Evolutionary conservation across 805 yeast genomes (phyloP).

Genomic region (Lipomyces yamadae): DNA sequence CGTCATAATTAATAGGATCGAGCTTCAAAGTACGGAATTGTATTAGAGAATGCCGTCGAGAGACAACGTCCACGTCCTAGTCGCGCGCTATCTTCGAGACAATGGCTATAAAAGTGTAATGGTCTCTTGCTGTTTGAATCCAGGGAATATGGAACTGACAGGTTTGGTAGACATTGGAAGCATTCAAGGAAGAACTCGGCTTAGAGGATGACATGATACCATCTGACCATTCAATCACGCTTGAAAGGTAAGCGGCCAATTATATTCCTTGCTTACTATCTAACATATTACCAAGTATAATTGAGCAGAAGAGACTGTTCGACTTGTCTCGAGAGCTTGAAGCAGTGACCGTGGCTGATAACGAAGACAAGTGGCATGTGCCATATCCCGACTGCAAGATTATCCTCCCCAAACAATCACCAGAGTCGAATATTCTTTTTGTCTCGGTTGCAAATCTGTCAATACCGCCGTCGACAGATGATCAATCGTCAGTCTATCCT

Average conservation of each 20-base stretch:
- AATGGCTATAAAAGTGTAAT: slow-evolving; percentile 29
- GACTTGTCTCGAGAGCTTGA: slow-evolving; percentile 30
- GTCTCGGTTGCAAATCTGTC: slow-evolving; percentile 32
- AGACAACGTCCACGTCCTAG: slow-evolving; percentile 38
- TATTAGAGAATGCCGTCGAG: slow-evolving; percentile 36
- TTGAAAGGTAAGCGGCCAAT: slow-evolving; percentile 30
- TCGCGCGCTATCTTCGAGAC: slow-evolving; percentile 39
- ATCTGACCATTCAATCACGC: slow-evolving; percentile 33
- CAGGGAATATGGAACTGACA: background rate
- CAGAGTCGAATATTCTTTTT: slow-evolving; percentile 32
- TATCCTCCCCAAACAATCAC: slow-evolving; percentile 26
- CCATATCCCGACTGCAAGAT: slow-evolving; percentile 32
- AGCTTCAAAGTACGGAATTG: background rate
- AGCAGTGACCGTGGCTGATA: slow-evolving; percentile 22
- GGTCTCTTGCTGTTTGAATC: background rate
- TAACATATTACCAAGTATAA: slow-evolving; percentile 21
- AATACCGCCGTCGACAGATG: slow-evolving; percentile 26
- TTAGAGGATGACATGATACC: slow-evolving; percentile 39
- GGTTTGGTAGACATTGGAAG: slow-evolving; percentile 27
- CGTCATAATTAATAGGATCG: background rate
- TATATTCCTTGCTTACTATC: background rate
- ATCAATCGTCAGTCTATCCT: slow-evolving; percentile 15
- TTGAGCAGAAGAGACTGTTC: slow-evolving; percentile 36
- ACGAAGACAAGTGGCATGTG: slow-evolving; percentile 29
- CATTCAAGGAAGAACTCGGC: slow-evolving; percentile 35